Evolutionary conservation across 2,329 filamentous ascomycete species (phyloP).

Genomic region (Trichoderma sp.): DNA sequence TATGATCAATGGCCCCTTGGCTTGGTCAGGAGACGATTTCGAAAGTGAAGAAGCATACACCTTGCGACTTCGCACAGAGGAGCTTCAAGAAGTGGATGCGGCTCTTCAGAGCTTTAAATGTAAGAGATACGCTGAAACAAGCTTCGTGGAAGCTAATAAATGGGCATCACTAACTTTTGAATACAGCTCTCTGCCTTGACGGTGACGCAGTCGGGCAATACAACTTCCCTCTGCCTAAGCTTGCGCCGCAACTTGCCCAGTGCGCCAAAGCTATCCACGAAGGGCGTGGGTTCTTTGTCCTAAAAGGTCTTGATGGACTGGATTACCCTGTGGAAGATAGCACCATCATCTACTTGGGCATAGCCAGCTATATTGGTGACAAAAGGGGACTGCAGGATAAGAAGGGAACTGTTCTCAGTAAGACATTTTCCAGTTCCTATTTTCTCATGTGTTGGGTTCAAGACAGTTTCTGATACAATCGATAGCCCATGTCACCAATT

Average conservation of each 20-base stretch:
- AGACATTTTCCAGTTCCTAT: conserved; percentile 27
- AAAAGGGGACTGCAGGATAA: conserved; percentile 53
- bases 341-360: conserved; percentile 56
- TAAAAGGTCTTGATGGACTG: conserved; percentile 54
- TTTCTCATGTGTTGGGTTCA: not conserved
- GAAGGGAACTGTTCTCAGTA: conserved; percentile 52
- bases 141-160: conserved; percentile 28
- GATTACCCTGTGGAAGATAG: conserved; percentile 56
- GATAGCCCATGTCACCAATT: conserved; percentile 51
- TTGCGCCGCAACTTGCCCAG: conserved; percentile 39
- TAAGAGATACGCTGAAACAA: conserved; percentile 11
- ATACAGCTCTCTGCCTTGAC: conserved; percentile 37
- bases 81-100: conserved; percentile 32
- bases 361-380: conserved; percentile 58
- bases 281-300: conserved; percentile 53
- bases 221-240: conserved; percentile 45
- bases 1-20: conserved; percentile 24
- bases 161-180: conserved; percentile 31
- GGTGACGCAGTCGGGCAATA: conserved; percentile 40
- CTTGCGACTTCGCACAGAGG: conserved; percentile 28
- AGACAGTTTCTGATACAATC: not conserved
- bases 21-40: conserved; percentile 27
- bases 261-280: conserved; percentile 42
- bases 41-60: conserved; percentile 26
- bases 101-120: conserved; percentile 33